Conservation (phyloP, 2,329 filamentous ascomycete species). For the Coniella vitis region DNA sequence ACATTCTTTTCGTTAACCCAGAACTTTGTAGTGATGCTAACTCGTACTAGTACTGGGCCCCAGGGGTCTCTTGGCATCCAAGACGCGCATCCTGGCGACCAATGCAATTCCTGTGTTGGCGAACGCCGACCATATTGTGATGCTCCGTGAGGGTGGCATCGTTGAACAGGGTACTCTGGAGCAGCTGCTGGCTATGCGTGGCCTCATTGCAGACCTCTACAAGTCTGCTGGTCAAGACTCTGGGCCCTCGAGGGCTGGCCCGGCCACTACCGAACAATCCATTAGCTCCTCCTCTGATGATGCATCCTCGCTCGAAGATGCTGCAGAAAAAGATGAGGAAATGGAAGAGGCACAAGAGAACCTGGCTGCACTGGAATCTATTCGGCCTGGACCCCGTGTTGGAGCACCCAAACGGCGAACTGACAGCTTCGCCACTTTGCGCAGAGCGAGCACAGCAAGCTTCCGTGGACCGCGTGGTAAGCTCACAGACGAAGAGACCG, state of each 20-base stretch:
- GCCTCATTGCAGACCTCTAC: constrained; percentile 78
- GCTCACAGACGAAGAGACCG: constrained; percentile 74
- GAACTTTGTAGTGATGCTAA: no score
- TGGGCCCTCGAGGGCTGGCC: constrained; percentile 18
- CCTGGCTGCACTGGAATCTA: constrained; percentile 53
- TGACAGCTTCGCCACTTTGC: constrained; percentile 72
- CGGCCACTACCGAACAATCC: constrained; percentile 27
- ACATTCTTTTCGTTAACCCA: no score
- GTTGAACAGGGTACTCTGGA: constrained; percentile 85
- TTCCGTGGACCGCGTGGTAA: constrained; percentile 84
- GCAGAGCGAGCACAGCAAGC: constrained; percentile 85
- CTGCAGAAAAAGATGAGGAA: constrained; percentile 54
- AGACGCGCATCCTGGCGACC: constrained; percentile 88
- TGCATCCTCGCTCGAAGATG: constrained; percentile 52
- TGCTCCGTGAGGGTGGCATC: constrained; percentile 77
- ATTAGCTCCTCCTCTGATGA: constrained; percentile 38
- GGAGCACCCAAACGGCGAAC: constrained; percentile 47
- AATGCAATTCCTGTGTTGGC: constrained; percentile 89
- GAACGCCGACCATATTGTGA: constrained; percentile 81
- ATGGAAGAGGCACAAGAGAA: constrained; percentile 74
- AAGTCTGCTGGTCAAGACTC: constrained; percentile 61
- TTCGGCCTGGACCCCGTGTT: constrained; percentile 12
- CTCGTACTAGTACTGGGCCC: constrained; percentile 61
- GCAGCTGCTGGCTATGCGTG: constrained; percentile 89
- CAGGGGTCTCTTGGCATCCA: constrained; percentile 72